Base-by-base conservation (phyloP, 441 rosid species). In the Gossypium davidsonii region DNA sequence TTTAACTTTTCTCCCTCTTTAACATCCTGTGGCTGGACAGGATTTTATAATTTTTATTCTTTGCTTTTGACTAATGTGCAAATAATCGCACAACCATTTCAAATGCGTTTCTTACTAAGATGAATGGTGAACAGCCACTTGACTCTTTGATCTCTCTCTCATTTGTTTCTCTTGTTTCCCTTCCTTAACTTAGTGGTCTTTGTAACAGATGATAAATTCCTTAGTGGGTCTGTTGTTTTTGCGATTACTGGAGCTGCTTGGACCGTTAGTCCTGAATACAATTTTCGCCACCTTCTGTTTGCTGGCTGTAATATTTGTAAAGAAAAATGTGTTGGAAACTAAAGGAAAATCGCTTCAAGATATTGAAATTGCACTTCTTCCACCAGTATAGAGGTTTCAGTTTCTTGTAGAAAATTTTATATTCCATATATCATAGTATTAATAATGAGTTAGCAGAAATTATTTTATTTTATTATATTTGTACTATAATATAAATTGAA, bases 331-430 rank as follows among this genome's bases (percentile, higher is more conserved):
- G 74, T 57, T 86, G 75, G 94, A 90, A 85, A 90, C 90, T n/a
- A 88, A 86, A 78, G 92, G 92, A 67, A 90, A 90, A 76, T 79
- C 87, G 68, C 92, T 90, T 25, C 91, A 88, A 78, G 94, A 90
- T 80, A 88, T 90, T 57, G 92, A 90, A 83, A 79, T 87, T 59
- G 83, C 87, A 56, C 82, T 89, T 77, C 87, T 83, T 77, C 84
- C 87, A 23, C 81, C 74, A 7, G 86, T 80, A n/a, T 85, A 83
- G 78, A 75, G 86, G 86, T 71, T 11, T 61, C 39, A 23, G 56
- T 71, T 67, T 63, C 46, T 17, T 14, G 42, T 15, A 8, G 15
- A 42, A 42, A 42, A 8, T 8, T 39, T 8, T 8, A 39, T 39
- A 39, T 39, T 39, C 42, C 42, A 37, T 37, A 37, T 34, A 34